A percentile compares a stretch with the other conserved stretches of the same genome.
phyloP scores from a whole-genome alignment of 495 filamentous ascomycete species.

The Chaetomidium leptoderma region DNA sequence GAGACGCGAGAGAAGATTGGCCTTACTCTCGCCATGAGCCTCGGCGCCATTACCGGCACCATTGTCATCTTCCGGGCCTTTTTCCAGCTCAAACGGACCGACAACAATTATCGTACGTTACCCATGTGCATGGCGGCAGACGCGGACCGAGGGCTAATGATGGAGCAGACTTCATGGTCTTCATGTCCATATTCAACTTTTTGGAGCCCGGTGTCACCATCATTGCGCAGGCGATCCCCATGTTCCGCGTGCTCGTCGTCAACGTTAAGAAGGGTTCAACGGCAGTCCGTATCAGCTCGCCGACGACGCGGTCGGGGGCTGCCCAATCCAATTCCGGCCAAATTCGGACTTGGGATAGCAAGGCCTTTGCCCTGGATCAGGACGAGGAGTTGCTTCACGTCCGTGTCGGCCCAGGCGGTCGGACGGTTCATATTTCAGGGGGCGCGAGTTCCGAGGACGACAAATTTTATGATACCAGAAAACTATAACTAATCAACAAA shows the following conservation, averaged over 20 bases:
- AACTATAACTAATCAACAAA: background rate
- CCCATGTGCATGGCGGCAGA: background rate
- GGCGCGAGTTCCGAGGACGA: background rate
- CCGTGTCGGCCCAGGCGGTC: background rate
- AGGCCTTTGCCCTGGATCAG: background rate
- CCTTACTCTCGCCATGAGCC: conserved; percentile 33
- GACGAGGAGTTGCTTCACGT: conserved; percentile 1
- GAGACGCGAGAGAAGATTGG: conserved; percentile 34
- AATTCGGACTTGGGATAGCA: background rate
- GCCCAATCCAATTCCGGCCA: background rate
- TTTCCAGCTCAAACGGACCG: conserved; percentile 12
- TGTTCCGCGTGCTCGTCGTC: conserved; percentile 24
- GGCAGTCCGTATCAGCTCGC: conserved; percentile 12
- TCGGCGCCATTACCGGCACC: conserved; percentile 25
- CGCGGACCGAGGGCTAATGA: background rate
- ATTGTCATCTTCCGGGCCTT: conserved; percentile 24
- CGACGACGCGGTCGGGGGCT: background rate
- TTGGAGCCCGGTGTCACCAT: conserved; percentile 23
- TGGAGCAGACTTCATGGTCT: conserved; percentile 18
- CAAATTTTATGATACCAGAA: background rate
- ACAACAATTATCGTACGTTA: conserved; percentile 21
- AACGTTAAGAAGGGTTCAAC: conserved; percentile 8
- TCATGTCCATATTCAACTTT: conserved; percentile 28
- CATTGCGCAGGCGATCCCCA: conserved; percentile 25
- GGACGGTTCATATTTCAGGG: background rate